Conservation (phyloP, 257 asterid species). For the Nicotiana undulata region DNA sequence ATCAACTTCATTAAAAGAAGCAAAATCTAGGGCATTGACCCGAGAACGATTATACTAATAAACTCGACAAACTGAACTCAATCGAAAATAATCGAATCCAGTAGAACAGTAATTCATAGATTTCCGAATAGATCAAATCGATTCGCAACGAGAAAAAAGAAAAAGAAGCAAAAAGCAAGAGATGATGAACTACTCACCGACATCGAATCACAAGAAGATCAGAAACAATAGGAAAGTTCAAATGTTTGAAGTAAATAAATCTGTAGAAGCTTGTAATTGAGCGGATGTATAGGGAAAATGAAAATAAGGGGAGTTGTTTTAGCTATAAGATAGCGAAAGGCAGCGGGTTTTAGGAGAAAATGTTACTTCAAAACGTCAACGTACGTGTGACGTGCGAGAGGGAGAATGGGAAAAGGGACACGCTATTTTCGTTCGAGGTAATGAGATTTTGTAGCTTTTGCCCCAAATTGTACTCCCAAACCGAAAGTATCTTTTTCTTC, state of each 20-base stretch:
- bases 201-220: background rate
- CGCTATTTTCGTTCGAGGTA: background rate
- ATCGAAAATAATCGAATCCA: background rate
- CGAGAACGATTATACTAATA: background rate
- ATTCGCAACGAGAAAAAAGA: background rate
- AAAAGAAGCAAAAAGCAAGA: background rate
- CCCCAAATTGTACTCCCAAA: background rate
- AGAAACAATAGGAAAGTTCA: background rate
- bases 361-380: conserved; percentile 1
- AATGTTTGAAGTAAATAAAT: background rate
- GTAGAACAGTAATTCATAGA: background rate
- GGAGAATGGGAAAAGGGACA: background rate
- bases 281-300: background rate
- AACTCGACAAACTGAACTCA: background rate
- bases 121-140: background rate
- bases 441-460: background rate
- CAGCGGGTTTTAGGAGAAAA: background rate
- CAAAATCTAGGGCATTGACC: background rate
- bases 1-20: background rate
- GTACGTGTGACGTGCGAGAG: conserved; percentile 6
- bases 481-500: background rate
- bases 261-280: background rate
- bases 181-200: conserved; percentile 5
- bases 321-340: background rate
- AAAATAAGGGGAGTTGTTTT: background rate